Base-by-base conservation (phyloP, 2,329 filamentous ascomycete genomes). In the Trichophyton schoenleinii region DNA sequence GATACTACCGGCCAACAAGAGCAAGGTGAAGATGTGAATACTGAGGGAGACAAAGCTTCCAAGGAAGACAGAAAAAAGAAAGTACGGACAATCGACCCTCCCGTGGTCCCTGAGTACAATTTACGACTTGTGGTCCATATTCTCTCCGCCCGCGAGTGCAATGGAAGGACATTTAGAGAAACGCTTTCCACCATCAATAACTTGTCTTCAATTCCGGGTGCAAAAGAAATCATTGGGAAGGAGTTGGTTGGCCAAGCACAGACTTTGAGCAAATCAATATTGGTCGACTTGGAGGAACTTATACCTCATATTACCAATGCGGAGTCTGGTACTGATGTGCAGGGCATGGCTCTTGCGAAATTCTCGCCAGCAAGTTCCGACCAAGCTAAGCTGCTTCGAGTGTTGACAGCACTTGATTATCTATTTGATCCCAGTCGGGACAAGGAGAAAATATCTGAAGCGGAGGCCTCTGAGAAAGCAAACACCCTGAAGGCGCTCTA, bases 181-280 rank as follows among this genome's bases (percentile, higher is more conserved):
- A 97, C 94, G 0, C 83, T 99, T 60, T 94, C 92, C 15, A 95
- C 95, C n/a, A 96, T 99, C 79, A 97, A 96, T 77, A 96, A 97
- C 70, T 81, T 99, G 49, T 97, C 91, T 3, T 87, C 89, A 44
- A 94, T 99, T 63, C 91, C 92, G 15, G 90, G 88, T 11, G 91
- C 92, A 18, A 94, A 95, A 74, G 83, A 88, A 60, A 81, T 90
- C 9, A 97, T 99, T 72, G 94, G 94, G n/a, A 86, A 88, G 67
- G 92, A 99, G 74, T 81, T 99, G 58, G 89, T 96, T 62, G 82
- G 83, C 57, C 92, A 96, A 74, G 91, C 94, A 57, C 88, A 92
- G 68, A 79, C 84, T 58, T 78, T 99, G 31, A 95, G 90, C 67
- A 85, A 90, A 68, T 87, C 88, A 60, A 95, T 97, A 63, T 81